A percentile compares a stretch with the other conserved stretches of the same genome.
Evolutionary conservation across 1,139 yeast genomes (phyloP).

Genomic region (Kurtzmaniella quercitrusa): DNA sequence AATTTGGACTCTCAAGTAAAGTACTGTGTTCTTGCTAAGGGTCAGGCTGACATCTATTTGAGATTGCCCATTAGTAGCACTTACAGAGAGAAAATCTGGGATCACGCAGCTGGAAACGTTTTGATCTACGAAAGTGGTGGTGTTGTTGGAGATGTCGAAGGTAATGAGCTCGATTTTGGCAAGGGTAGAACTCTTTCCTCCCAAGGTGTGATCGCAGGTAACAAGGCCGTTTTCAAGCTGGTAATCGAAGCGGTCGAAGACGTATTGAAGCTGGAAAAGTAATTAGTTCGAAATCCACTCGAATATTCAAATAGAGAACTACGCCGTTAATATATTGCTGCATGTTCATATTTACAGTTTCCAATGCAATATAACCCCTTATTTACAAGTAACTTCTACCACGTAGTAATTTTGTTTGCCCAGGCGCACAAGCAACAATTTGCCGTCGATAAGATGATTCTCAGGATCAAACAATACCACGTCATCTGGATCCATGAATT

Average conservation of each 20-base stretch:
- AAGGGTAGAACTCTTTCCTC: slow-evolving; percentile 75
- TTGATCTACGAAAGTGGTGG: slow-evolving; percentile 92
- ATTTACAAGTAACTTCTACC: slow-evolving; percentile 32
- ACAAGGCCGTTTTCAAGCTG: slow-evolving; percentile 53
- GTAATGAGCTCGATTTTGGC: slow-evolving; percentile 78
- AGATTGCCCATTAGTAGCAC: slow-evolving; percentile 75
- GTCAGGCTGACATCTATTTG: slow-evolving; percentile 88
- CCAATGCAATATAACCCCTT: neutral
- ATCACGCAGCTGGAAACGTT: slow-evolving; percentile 94
- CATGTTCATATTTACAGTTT: neutral
- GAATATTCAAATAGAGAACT: no score
- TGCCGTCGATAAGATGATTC: slow-evolving; percentile 53
- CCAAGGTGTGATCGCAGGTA: slow-evolving; percentile 92
- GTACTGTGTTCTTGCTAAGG: slow-evolving; percentile 85
- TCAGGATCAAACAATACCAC: slow-evolving; percentile 42
- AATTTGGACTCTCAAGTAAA: slow-evolving; percentile 95
- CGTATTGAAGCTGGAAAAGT: slow-evolving; percentile 15
- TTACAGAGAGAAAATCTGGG: slow-evolving; percentile 96
- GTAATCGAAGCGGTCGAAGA: slow-evolving; percentile 57
- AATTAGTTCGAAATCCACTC: no score
- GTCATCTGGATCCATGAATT: slow-evolving; percentile 49
- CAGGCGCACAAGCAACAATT: slow-evolving; percentile 59
- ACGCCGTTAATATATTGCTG: neutral
- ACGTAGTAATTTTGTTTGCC: slow-evolving; percentile 72
- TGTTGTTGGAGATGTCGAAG: slow-evolving; percentile 75